Conservation (phyloP, 176 grass and related monocot genomes). For the Themeda triandra region DNA sequence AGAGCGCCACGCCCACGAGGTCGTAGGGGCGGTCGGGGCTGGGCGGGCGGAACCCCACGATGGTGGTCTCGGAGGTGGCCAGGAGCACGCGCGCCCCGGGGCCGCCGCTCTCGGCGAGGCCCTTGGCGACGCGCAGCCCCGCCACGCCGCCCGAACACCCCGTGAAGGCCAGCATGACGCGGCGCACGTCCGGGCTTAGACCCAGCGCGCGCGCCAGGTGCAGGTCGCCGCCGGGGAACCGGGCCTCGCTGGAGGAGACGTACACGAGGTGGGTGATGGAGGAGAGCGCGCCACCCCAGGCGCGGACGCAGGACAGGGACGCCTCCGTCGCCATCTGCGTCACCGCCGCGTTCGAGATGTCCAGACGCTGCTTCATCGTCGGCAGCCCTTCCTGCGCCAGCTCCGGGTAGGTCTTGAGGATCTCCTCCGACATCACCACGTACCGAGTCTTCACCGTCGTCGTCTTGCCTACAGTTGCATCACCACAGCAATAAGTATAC, state of each 20-base stretch:
- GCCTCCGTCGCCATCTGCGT: conserved; percentile 72
- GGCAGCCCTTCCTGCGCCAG: conserved; percentile 49
- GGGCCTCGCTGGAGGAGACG: conserved; percentile 68
- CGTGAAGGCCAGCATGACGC: conserved; percentile 76
- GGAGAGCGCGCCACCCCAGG: conserved; percentile 48
- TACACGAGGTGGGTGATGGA: conserved; percentile 77
- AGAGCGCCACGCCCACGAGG: conserved; percentile 78
- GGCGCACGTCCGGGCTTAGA: conserved; percentile 63
- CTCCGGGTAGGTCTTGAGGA: conserved; percentile 62
- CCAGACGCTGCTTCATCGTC: conserved; percentile 65
- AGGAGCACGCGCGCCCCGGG: conserved; percentile 53
- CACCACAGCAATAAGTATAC: too few relatives aligned
- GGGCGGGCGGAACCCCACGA: conserved; percentile 72
- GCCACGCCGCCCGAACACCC: conserved; percentile 79
- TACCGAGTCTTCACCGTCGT: conserved; percentile 80
- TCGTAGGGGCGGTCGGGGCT: conserved; percentile 69
- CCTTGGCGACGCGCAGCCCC: conserved; percentile 74
- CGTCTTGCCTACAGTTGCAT: conserved; percentile 49
- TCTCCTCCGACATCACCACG: conserved; percentile 85
- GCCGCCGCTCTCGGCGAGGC: conserved; percentile 61
- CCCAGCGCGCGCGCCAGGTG: conserved; percentile 67
- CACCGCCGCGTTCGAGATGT: conserved; percentile 76
- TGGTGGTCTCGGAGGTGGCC: conserved; percentile 74
- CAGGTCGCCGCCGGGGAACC: conserved; percentile 70
- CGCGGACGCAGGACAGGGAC: conserved; percentile 27